These are phyloP conservation scores for Acephala macrosclerotiorum DNA, from an alignment of 2,329 filamentous ascomycete species.

Conservation along the genomic window DNA sequence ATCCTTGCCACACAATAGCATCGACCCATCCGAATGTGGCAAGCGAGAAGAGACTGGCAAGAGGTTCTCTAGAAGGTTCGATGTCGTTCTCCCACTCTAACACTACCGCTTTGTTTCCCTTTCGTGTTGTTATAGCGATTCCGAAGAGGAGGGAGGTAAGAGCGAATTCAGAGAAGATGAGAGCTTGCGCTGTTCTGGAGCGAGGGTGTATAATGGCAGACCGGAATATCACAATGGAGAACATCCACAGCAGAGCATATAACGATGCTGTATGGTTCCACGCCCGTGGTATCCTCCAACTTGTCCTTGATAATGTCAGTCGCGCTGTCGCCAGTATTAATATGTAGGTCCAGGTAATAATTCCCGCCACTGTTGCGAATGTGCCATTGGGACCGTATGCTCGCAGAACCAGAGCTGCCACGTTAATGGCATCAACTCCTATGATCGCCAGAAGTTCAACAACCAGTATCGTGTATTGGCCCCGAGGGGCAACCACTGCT, in stretches of 20 bases:
- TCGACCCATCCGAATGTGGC: slow-evolving; percentile 93
- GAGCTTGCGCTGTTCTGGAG: slow-evolving; percentile 65
- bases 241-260: slow-evolving; percentile 84
- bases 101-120: slow-evolving; percentile 88
- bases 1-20: slow-evolving; percentile 86
- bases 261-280: slow-evolving; percentile 94
- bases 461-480: slow-evolving; percentile 72
- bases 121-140: slow-evolving; percentile 82
- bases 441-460: slow-evolving; percentile 79
- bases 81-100: slow-evolving; percentile 90
- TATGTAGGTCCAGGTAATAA: slow-evolving; percentile 83
- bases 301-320: slow-evolving; percentile 69
- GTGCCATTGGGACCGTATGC: slow-evolving; percentile 65
- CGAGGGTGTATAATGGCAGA: slow-evolving; percentile 82
- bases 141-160: slow-evolving; percentile 77
- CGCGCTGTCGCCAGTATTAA: slow-evolving; percentile 76
- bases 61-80: slow-evolving; percentile 84
- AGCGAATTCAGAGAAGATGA: slow-evolving; percentile 77
- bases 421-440: slow-evolving; percentile 74
- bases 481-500: slow-evolving; percentile 78
- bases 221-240: slow-evolving; percentile 79
- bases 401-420: slow-evolving; percentile 66
- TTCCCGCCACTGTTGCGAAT: slow-evolving; percentile 68
- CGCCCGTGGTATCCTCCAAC: slow-evolving; percentile 73
- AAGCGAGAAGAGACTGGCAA: slow-evolving; percentile 87